Evolutionary conservation across 2,329 filamentous ascomycete species (phyloP).

Genomic region (Hypoxylon sp.): DNA sequence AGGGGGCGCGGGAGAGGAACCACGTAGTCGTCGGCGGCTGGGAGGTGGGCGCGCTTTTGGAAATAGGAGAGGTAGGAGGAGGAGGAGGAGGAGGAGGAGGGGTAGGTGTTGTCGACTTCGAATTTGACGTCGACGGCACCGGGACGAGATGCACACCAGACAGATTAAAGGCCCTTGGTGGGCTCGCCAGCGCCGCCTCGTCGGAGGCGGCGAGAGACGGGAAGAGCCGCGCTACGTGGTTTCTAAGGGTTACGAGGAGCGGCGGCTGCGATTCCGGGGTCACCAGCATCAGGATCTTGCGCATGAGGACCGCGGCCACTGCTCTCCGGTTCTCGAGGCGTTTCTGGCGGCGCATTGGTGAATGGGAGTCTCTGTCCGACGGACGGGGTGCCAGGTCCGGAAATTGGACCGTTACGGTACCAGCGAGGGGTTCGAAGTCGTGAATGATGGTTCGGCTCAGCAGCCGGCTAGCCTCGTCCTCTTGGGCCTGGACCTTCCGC

Average conservation of each 20-base stretch:
- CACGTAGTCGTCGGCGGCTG: constrained; percentile 52
- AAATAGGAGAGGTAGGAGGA: background rate
- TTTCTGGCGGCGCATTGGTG: constrained; percentile 39
- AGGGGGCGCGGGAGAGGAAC: constrained; percentile 62
- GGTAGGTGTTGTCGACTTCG: background rate
- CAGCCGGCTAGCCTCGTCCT: constrained; percentile 65
- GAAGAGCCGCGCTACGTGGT: constrained; percentile 61
- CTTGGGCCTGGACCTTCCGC: constrained; percentile 57
- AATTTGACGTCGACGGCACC: constrained; percentile 36
- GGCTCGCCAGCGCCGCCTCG: constrained; percentile 5
- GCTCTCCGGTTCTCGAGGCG: constrained; percentile 55
- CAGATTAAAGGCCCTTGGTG: constrained; percentile 62
- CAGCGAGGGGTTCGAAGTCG: constrained; percentile 61
- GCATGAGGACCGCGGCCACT: constrained; percentile 61
- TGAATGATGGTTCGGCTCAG: constrained; percentile 62
- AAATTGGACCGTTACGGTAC: constrained; percentile 61
- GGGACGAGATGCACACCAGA: constrained; percentile 62
- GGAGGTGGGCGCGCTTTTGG: background rate
- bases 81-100: background rate
- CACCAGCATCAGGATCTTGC: constrained; percentile 62
- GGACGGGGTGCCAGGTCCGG: constrained; percentile 51
- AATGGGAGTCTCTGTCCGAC: constrained; percentile 37
- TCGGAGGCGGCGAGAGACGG: constrained; percentile 55
- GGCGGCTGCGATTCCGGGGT: constrained; percentile 61
- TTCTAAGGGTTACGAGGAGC: constrained; percentile 58